These are phyloP conservation scores for Exophiala alcalophila DNA, from an alignment of 2,329 filamentous ascomycete species.

Conservation along the genomic window DNA sequence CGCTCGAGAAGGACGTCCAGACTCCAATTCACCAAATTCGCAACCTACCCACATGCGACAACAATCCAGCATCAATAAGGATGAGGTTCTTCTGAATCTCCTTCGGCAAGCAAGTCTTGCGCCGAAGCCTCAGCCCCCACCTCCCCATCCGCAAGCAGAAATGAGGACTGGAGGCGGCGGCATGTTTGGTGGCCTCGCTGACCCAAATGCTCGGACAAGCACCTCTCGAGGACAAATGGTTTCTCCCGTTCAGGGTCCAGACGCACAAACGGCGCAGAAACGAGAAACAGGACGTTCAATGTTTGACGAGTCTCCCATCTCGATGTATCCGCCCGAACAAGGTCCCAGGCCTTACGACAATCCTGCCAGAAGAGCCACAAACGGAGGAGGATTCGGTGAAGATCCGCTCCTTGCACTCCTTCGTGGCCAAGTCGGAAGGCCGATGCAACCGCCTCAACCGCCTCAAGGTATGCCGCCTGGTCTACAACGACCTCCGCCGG, in stretches of 20 bases:
- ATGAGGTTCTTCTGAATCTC: slow-evolving; percentile 27
- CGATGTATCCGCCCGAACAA: slow-evolving; percentile 37
- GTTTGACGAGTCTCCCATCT: slow-evolving; percentile 46
- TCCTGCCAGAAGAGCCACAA: slow-evolving; percentile 38
- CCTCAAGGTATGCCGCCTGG: slow-evolving; percentile 33
- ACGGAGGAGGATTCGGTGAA: slow-evolving; percentile 42
- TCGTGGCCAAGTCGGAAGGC: slow-evolving; percentile 35
- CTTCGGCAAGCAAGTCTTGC: slow-evolving; percentile 28
- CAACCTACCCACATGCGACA: slow-evolving; percentile 20
- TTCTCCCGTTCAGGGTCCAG: slow-evolving; percentile 16
- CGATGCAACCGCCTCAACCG: slow-evolving; percentile 36
- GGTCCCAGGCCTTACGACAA: slow-evolving; percentile 28
- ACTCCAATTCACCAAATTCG: slow-evolving; percentile 20
- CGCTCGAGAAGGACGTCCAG: slow-evolving; percentile 16
- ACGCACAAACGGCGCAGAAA: slow-evolving; percentile 18
- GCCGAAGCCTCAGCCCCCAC: slow-evolving; percentile 26
- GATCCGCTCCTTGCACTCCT: slow-evolving; percentile 34
- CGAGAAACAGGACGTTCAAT: slow-evolving; percentile 28
- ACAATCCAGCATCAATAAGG: slow-evolving; percentile 27
- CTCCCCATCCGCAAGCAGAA: slow-evolving; percentile 16
- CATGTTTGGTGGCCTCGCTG: slow-evolving; percentile 13
- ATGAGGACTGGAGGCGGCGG: slow-evolving; percentile 1
- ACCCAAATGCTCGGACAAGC: slow-evolving; percentile 10
- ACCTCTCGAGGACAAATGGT: slow-evolving; percentile 12
- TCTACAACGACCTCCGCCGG: slow-evolving; percentile 45